A percentile compares a stretch with the other conserved stretches of the same genome.
Conservation (phyloP, 2,329 filamentous ascomycete species). For the Colletotrichum aenigma region DNA sequence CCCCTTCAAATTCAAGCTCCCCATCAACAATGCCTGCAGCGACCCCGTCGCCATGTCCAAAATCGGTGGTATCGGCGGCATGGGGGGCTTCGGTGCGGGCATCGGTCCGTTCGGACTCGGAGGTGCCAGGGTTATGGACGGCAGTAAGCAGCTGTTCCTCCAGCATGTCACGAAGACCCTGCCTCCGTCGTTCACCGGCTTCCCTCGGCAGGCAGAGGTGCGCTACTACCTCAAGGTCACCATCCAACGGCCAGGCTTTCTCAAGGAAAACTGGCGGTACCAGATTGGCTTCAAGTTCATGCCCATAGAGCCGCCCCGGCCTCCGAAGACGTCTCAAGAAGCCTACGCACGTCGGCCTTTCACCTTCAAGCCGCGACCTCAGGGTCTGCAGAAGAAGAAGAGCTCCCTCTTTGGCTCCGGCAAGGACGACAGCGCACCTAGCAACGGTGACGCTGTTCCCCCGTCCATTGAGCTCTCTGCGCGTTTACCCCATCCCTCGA, state of each 20-base stretch:
- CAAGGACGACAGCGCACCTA: conserved; percentile 21
- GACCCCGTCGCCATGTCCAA: conserved; percentile 56
- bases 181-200: conserved; percentile 87
- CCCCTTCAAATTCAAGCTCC: conserved; percentile 78
- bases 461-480: conserved; percentile 79
- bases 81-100: conserved; percentile 53
- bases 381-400: conserved; percentile 50
- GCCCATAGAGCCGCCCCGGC: conserved; percentile 87
- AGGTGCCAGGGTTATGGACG: conserved; percentile 65
- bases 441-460: conserved; percentile 38
- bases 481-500: conserved; percentile 82
- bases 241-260: conserved; percentile 83
- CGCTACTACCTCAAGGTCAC: conserved; percentile 97
- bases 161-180: conserved; percentile 83
- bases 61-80: conserved; percentile 56
- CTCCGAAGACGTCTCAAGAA: conserved; percentile 71
- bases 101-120: conserved; percentile 52
- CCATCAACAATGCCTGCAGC: conserved; percentile 76
- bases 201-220: conserved; percentile 87
- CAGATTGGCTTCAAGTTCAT: conserved; percentile 80
- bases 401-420: conserved; percentile 62
- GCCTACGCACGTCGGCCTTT: conserved; percentile 80
- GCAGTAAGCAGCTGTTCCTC: conserved; percentile 65
- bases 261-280: conserved; percentile 86
- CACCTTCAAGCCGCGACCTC: conserved; percentile 52